phyloP scores from a whole-genome alignment of 805 yeast species.

The Yamadazyma phyllophila region DNA sequence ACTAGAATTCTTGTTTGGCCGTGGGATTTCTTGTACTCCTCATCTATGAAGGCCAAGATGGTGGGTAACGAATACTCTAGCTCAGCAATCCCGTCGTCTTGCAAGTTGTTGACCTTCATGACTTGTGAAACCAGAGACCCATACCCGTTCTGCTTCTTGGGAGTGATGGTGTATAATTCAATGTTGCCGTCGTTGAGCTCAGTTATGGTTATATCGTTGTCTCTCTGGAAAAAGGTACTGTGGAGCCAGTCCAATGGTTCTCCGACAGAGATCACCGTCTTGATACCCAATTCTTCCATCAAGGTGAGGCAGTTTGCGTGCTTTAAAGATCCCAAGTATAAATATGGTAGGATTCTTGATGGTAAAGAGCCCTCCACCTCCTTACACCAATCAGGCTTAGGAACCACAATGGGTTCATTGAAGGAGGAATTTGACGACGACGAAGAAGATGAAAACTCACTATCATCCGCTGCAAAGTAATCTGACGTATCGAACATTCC shows the following conservation, averaged over 20 bases:
- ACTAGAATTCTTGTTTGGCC: conserved; percentile 50
- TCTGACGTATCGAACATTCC: neutral
- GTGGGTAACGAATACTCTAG: conserved; percentile 58
- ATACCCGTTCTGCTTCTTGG: conserved; percentile 12
- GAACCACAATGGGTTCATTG: neutral
- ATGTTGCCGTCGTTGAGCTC: conserved; percentile 29
- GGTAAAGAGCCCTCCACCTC: conserved; percentile 70
- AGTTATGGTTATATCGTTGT: conserved; percentile 22
- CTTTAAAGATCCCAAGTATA: conserved; percentile 78
- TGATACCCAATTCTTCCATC: conserved; percentile 63
- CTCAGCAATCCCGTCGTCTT: conserved; percentile 90
- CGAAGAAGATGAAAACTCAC: conserved; percentile 4
- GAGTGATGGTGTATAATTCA: conserved; percentile 27
- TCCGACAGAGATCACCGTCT: conserved; percentile 81
- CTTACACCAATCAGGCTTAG: conserved; percentile 31
- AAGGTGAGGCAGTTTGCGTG: conserved; percentile 77
- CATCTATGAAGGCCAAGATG: conserved; percentile 64
- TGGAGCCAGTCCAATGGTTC: conserved; percentile 68
- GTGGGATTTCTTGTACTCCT: conserved; percentile 20
- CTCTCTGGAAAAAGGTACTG: conserved; percentile 26
- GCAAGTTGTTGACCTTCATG: conserved; percentile 67
- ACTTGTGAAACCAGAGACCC: conserved; percentile 38
- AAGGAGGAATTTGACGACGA: conserved; percentile 5
- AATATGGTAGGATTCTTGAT: conserved; percentile 75
- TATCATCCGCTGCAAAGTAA: neutral